Evolutionary conservation across 1,139 yeast genomes (phyloP), one percentile per base, ranked within the genome.

Genomic region (Yamadazyma songkhlaensis): DNA sequence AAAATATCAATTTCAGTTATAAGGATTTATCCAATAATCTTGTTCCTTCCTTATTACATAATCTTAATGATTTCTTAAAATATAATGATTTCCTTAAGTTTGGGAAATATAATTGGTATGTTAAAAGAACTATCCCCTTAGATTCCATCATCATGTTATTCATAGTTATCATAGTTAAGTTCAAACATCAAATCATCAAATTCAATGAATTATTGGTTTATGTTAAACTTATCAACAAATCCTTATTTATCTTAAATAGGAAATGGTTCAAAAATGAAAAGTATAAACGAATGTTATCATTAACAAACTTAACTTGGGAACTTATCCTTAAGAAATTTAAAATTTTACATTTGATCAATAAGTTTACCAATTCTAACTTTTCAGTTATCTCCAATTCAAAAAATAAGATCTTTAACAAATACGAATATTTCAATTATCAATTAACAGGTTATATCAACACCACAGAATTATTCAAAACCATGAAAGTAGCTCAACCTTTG

Each of bases 71-170:
- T 44, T 78, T 78, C 44, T 56, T 72, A 34, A 64, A 70, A 50
- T 70, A 70, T 46, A 70, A 70, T 46, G 76, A 70, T 47, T 70
- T 70, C 41, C 64, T 70, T 45, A 70, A 70, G 40, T 64, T 72
- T 47, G 77, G 78, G 0, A 68, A 64, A 42, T 79, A 64, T 53
- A 79, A 78, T 49, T 79, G 84, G 84, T 79, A 76, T 45, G 68
- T 78, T 35, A 73, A 78, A 48, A 62, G 81, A 37, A 74, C 78
- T 5, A 70, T 79, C 36, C 84, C 84, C 3, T 62, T 78, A 38
- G 83, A 79, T 52, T 77, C 81, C n/a, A 67, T 79, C 9, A 73
- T 78, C 17, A 55, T 78, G 39, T 59, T 78, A 46, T 64, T 76
- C 48, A 72, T 77, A 15, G 72, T 78, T 21, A 63, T 79, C 35